phyloP scores from a whole-genome alignment of 2,329 filamentous ascomycete species.

The Fusarium sp. region DNA sequence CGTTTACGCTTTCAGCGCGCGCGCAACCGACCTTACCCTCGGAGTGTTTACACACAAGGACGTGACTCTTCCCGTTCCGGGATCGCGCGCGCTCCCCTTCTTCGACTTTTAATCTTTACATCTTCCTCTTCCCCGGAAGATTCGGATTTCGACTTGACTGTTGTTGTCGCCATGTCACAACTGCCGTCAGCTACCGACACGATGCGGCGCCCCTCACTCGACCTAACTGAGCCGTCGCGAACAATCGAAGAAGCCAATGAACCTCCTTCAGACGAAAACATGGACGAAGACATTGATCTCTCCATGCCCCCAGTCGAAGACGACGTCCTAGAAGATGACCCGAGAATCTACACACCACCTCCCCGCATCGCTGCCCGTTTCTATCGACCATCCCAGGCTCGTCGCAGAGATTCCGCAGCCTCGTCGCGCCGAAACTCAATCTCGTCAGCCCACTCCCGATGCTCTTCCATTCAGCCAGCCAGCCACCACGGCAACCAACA shows the following conservation, averaged over 20 bases:
- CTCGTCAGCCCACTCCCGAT: slow-evolving; percentile 79
- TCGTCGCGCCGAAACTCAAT: slow-evolving; percentile 85
- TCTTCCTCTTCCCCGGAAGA: neutral
- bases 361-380: slow-evolving; percentile 84
- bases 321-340: slow-evolving; percentile 49
- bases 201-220: slow-evolving; percentile 58
- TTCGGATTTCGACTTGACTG: neutral
- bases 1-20: slow-evolving; percentile 23
- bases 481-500: slow-evolving; percentile 68
- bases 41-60: slow-evolving; percentile 12
- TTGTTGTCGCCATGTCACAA: slow-evolving; percentile 26
- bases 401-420: slow-evolving; percentile 80
- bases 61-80: slow-evolving; percentile 5
- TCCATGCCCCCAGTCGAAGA: slow-evolving; percentile 54
- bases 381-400: slow-evolving; percentile 74
- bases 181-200: slow-evolving; percentile 41
- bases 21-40: slow-evolving; percentile 3
- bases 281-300: slow-evolving; percentile 51
- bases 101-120: neutral
- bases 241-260: slow-evolving; percentile 52
- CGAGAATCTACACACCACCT: slow-evolving; percentile 69
- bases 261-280: slow-evolving; percentile 46
- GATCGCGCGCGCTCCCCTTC: slow-evolving; percentile 5
- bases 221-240: slow-evolving; percentile 57
- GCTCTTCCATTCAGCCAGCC: slow-evolving; percentile 68